phyloP scores from a whole-genome alignment of 2,329 filamentous ascomycete species.

The Rugonectria rugulosa region DNA sequence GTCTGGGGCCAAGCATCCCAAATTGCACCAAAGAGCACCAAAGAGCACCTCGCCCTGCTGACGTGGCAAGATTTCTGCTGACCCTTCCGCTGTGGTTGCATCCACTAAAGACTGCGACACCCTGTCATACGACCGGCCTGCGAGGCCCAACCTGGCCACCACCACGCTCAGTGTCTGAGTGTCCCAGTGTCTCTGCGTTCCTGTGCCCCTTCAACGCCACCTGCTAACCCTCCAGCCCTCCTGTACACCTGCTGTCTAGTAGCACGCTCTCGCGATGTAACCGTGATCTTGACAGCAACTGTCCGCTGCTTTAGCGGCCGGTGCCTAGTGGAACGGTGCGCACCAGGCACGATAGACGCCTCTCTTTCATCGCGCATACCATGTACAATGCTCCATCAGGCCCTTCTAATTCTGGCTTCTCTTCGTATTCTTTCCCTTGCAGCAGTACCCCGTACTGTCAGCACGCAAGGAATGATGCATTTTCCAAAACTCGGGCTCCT shows the following conservation, averaged over 20 bases:
- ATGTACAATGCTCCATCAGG: not conserved
- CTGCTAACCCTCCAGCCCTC: not conserved
- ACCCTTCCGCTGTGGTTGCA: slow-evolving; percentile 9
- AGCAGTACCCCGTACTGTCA: too few species aligned
- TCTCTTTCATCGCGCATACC: too few species aligned
- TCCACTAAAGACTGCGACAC: slow-evolving; percentile 15
- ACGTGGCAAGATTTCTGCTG: slow-evolving; percentile 27
- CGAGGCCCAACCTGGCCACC: not conserved
- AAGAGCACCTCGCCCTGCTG: slow-evolving; percentile 22
- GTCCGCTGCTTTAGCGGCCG: slow-evolving; percentile 2
- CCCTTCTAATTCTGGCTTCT: not conserved
- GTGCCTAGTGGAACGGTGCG: not conserved
- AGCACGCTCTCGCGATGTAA: not conserved
- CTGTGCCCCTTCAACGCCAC: not conserved
- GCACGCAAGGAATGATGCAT: slow-evolving; percentile 5
- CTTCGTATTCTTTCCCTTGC: too few species aligned
- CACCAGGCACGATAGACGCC: too few species aligned
- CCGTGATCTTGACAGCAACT: not conserved
- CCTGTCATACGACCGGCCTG: slow-evolving; percentile 26
- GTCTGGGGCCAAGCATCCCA: not conserved
- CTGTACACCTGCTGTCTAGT: not conserved
- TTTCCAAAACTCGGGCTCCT: not conserved
- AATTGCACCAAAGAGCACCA: too few species aligned
- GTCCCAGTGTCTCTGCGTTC: not conserved
- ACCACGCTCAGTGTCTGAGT: too few species aligned